Percentiles rank a stretch among this genome's conserved stretches.
phyloP scores from a whole-genome alignment of 2,329 filamentous ascomycete genomes.

The Trichoderma harzianum region DNA sequence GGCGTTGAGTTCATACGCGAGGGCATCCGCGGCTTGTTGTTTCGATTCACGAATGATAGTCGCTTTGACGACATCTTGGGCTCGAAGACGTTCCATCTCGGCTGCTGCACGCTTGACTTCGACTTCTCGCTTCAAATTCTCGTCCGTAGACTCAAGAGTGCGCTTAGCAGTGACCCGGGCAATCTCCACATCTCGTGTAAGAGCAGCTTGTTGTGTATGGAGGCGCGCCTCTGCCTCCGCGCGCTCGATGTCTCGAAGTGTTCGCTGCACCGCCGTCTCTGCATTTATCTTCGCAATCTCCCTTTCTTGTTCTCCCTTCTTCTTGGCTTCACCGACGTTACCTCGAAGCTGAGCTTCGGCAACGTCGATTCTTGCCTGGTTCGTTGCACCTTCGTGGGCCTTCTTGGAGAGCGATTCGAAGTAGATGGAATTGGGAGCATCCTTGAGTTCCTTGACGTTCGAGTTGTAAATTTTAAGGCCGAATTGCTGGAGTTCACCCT shows the following conservation, averaged over 20 bases:
- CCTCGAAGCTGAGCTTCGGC: slow-evolving; percentile 44
- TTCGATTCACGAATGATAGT: slow-evolving; percentile 64
- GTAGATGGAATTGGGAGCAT: slow-evolving; percentile 77
- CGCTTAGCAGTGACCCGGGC: slow-evolving; percentile 71
- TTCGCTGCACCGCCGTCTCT: slow-evolving; percentile 58
- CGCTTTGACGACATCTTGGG: slow-evolving; percentile 74
- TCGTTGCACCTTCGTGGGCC: slow-evolving; percentile 79
- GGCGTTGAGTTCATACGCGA: slow-evolving; percentile 58
- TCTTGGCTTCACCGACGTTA: neutral
- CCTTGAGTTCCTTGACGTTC: slow-evolving; percentile 61
- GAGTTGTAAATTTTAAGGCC: neutral
- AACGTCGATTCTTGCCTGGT: slow-evolving; percentile 69
- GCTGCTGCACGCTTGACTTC: slow-evolving; percentile 74
- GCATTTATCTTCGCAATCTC: neutral
- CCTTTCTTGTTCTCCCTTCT: neutral
- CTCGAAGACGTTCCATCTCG: slow-evolving; percentile 76
- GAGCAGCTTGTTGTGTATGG: slow-evolving; percentile 66
- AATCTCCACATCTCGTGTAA: slow-evolving; percentile 71
- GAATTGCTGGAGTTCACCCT: slow-evolving; percentile 73
- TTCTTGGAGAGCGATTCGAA: slow-evolving; percentile 79
- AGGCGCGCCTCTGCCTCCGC: slow-evolving; percentile 74
- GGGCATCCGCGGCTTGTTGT: slow-evolving; percentile 65
- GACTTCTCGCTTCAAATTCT: slow-evolving; percentile 75
- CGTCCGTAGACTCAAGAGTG: slow-evolving; percentile 70
- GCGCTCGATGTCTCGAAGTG: slow-evolving; percentile 78